phyloP scores from a whole-genome alignment of 2,329 filamentous ascomycete species.

The Allantophomopsis lycopodina region DNA sequence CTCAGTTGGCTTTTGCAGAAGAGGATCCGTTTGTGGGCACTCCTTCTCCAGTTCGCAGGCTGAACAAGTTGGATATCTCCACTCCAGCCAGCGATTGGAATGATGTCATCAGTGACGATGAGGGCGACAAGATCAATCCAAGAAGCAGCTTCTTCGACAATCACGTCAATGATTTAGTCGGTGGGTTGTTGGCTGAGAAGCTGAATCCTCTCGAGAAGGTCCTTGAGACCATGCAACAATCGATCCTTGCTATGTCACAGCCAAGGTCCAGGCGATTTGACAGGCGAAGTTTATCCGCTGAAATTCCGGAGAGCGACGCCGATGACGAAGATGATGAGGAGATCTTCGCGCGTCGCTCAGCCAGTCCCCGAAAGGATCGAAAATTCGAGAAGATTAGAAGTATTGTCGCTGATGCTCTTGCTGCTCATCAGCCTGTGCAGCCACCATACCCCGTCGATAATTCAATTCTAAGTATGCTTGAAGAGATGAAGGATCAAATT shows the following conservation, averaged over 20 bases:
- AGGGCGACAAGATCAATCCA: constrained; percentile 70
- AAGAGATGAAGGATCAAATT: constrained; percentile 44
- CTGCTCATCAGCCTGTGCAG: constrained; percentile 32
- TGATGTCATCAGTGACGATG: constrained; percentile 65
- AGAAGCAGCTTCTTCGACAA: constrained; percentile 82
- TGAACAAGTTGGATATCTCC: constrained; percentile 44
- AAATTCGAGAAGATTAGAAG: constrained; percentile 71
- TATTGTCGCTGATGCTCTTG: constrained; percentile 61
- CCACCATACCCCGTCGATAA: constrained; percentile 9
- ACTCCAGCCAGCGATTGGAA: constrained; percentile 84
- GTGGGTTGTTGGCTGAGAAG: constrained; percentile 59
- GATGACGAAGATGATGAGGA: constrained; percentile 80
- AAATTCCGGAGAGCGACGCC: constrained; percentile 70
- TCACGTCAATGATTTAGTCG: constrained; percentile 78
- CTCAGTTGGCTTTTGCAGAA: constrained; percentile 35
- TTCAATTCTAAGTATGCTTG: constrained; percentile 49
- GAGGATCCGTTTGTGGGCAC: constrained; percentile 17
- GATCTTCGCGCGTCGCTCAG: constrained; percentile 45
- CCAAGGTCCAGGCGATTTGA: constrained; percentile 41
- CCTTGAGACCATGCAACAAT: constrained; percentile 63
- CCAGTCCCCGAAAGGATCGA: constrained; percentile 67
- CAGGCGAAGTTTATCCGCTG: constrained; percentile 55
- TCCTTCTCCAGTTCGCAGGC: constrained; percentile 40
- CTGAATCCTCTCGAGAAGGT: constrained; percentile 71
- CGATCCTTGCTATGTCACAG: constrained; percentile 42